Evolutionary conservation across 2,329 filamentous ascomycete species (phyloP).

Genomic region (Ascocoryne sarcoides): DNA sequence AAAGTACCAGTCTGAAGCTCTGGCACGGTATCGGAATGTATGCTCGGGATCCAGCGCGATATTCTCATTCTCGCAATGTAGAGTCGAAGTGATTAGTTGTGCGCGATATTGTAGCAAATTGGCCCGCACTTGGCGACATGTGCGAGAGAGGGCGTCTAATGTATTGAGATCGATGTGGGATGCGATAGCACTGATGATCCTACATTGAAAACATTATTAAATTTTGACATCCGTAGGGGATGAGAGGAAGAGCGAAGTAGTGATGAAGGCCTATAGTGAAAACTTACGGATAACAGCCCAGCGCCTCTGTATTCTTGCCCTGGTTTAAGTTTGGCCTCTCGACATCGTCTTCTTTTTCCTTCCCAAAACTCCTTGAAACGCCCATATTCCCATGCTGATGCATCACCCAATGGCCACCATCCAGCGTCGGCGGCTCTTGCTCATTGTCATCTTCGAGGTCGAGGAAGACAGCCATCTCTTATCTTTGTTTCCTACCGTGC

Average conservation of each 20-base stretch:
- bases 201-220: conserved; percentile 39
- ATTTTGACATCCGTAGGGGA: background rate
- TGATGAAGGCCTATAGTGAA: conserved; percentile 17
- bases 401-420: background rate
- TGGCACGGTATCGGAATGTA: conserved; percentile 47
- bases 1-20: conserved; percentile 50
- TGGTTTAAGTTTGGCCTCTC: conserved; percentile 37
- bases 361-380: conserved; percentile 9
- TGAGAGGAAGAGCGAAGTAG: too few species aligned
- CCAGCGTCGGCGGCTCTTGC: conserved; percentile 18
- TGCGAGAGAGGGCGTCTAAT: conserved; percentile 72
- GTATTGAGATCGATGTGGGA: conserved; percentile 77
- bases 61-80: conserved; percentile 71
- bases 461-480: conserved; percentile 27
- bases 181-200: conserved; percentile 68
- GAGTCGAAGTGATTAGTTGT: conserved; percentile 63
- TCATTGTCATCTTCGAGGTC: conserved; percentile 25
- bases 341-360: conserved; percentile 6
- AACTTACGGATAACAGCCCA: conserved; percentile 61
- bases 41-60: conserved; percentile 45
- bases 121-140: conserved; percentile 70
- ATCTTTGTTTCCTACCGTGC: conserved; percentile 1
- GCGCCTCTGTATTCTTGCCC: conserved; percentile 46
- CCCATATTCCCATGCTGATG: conserved; percentile 8
- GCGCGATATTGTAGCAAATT: conserved; percentile 71